A percentile compares a stretch with the other conserved stretches of the same genome.
Evolutionary conservation across 2,329 filamentous ascomycete genomes (phyloP).

Genomic region (Fusarium annulatum): DNA sequence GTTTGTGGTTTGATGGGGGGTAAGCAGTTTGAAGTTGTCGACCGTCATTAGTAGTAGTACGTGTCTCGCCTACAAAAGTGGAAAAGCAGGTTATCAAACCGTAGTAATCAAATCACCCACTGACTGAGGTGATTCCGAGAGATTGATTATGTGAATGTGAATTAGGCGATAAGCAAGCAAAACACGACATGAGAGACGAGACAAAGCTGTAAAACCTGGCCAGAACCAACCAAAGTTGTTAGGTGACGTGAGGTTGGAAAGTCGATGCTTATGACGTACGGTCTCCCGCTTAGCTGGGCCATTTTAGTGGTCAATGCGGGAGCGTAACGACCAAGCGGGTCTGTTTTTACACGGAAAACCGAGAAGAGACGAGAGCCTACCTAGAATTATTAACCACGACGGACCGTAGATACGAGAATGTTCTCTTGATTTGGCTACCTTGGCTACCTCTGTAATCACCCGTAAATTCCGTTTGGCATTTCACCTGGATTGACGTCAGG

Average conservation of each 20-base stretch:
- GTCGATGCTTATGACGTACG: slow-evolving; percentile 28
- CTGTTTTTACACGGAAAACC: not conserved
- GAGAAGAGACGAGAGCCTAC: not conserved
- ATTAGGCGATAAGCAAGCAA: slow-evolving; percentile 20
- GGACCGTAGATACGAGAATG: slow-evolving; percentile 15
- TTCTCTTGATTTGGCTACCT: slow-evolving; percentile 4
- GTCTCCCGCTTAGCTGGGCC: not conserved
- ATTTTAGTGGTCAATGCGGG: slow-evolving; percentile 13
- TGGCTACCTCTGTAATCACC: not conserved
- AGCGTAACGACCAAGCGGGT: slow-evolving; percentile 4
- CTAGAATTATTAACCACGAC: not conserved
- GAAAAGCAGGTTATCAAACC: slow-evolving; percentile 16
- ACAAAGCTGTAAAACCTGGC: slow-evolving; percentile 21
- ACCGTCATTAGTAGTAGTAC: slow-evolving; percentile 27
- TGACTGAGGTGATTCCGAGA: not conserved
- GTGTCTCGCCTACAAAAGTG: not conserved
- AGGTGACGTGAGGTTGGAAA: slow-evolving; percentile 10
- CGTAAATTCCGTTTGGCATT: slow-evolving; percentile 30
- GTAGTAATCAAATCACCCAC: slow-evolving; percentile 1
- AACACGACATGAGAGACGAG: not conserved
- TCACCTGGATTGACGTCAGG: slow-evolving; percentile 39
- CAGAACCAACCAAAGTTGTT: slow-evolving; percentile 14
- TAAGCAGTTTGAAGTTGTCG: slow-evolving; percentile 12
- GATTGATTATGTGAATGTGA: slow-evolving; percentile 17
- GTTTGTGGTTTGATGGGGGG: not conserved